These are phyloP conservation scores for Paracamarosporium sp. DNA, from an alignment of 2,329 filamentous ascomycete species.

Conservation along the genomic window DNA sequence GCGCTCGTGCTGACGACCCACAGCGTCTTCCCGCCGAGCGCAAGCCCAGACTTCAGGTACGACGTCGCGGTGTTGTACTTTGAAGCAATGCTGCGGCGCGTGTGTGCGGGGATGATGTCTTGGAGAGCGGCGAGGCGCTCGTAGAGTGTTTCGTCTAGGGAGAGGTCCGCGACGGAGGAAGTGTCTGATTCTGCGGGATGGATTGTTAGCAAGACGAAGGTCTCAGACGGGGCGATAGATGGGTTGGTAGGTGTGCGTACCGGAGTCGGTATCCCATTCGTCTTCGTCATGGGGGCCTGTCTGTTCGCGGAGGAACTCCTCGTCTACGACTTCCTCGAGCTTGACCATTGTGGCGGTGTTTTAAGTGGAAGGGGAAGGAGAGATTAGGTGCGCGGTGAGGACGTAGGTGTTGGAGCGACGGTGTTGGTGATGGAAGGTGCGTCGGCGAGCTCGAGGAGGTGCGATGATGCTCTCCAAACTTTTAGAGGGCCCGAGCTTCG, in stretches of 20 bases:
- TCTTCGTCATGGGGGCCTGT: slow-evolving; percentile 75
- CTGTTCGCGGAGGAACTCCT: slow-evolving; percentile 83
- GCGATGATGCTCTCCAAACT: slow-evolving; percentile 8
- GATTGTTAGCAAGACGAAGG: not conserved
- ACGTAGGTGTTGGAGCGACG: slow-evolving; percentile 1
- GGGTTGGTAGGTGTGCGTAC: slow-evolving; percentile 66
- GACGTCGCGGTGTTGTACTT: slow-evolving; percentile 59
- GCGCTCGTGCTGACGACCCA: slow-evolving; percentile 92
- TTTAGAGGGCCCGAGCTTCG: slow-evolving; percentile 4
- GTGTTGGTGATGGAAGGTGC: slow-evolving; percentile 4
- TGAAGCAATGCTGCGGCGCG: slow-evolving; percentile 61
- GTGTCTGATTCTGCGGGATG: slow-evolving; percentile 77
- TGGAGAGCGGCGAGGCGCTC: slow-evolving; percentile 75
- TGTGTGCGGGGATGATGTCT: slow-evolving; percentile 82
- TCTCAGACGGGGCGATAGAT: not conserved
- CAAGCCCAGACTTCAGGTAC: slow-evolving; percentile 66
- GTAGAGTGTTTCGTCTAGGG: slow-evolving; percentile 57
- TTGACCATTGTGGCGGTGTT: slow-evolving; percentile 77
- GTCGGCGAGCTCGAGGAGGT: not conserved
- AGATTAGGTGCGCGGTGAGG: not conserved
- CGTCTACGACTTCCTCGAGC: slow-evolving; percentile 95
- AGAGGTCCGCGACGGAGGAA: slow-evolving; percentile 60
- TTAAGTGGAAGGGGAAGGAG: not conserved
- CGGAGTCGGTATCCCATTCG: slow-evolving; percentile 90
- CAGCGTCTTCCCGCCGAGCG: slow-evolving; percentile 82